Conservation (phyloP, 441 rosid species). For the Theobroma grandiflorum region DNA sequence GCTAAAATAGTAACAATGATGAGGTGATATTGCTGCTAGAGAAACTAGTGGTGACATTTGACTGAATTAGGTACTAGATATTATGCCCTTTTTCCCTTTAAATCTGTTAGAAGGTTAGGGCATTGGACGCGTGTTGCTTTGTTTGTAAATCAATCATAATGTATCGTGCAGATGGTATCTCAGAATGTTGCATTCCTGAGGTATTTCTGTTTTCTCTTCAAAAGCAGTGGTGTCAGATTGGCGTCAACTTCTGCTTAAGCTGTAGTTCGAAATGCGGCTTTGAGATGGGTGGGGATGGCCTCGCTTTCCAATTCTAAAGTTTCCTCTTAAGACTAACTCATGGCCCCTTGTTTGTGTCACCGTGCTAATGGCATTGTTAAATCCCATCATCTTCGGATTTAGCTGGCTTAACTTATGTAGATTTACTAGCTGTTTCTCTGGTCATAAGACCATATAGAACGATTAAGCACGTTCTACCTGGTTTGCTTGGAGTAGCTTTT, state of each 20-base stretch:
- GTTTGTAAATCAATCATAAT: background rate
- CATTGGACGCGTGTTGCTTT: background rate
- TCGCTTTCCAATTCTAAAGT: background rate
- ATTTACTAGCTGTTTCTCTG: background rate
- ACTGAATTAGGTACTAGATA: background rate
- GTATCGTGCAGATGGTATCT: background rate
- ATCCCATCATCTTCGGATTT: background rate
- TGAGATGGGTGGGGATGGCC: background rate
- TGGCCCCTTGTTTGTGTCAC: background rate
- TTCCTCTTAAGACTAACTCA: background rate
- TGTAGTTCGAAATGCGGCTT: background rate
- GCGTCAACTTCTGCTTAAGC: background rate
- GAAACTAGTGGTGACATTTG: background rate
- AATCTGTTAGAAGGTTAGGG: background rate
- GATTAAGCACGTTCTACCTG: background rate
- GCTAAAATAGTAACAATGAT: no score
- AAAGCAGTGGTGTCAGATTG: background rate
- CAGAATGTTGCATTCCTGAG: background rate
- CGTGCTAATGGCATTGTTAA: background rate
- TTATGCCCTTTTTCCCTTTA: background rate
- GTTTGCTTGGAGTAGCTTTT: background rate
- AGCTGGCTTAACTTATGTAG: background rate
- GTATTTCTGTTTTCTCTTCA: background rate
- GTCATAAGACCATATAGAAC: background rate
- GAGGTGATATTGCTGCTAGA: background rate